Percentiles rank a stretch among this genome's conserved stretches.
These are phyloP conservation scores for Monosporascus sp. DNA, from an alignment of 2,329 filamentous ascomycete genomes.

Conservation along the genomic window DNA sequence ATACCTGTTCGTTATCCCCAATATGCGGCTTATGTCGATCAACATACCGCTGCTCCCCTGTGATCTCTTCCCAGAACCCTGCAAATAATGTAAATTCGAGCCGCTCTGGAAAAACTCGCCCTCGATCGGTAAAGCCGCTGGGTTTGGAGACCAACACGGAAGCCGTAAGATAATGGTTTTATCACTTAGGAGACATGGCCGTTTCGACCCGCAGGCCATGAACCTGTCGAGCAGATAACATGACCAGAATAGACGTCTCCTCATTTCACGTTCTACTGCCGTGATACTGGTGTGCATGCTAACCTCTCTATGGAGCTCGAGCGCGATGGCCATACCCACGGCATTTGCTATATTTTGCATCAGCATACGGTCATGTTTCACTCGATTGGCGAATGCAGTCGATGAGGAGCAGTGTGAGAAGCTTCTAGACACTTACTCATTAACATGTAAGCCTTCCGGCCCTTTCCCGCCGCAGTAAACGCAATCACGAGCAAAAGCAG, in stretches of 20 bases:
- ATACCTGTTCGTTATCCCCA: constrained; percentile 80
- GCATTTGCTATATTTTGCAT: constrained; percentile 54
- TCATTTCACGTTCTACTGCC: constrained; percentile 66
- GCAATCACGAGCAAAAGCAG: constrained; percentile 70
- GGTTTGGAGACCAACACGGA: constrained; percentile 65
- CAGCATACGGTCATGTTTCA: constrained; percentile 19
- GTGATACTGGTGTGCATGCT: constrained; percentile 57
- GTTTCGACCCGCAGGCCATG: constrained; percentile 71
- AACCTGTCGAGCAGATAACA: constrained; percentile 87
- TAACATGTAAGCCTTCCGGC: constrained; percentile 84
- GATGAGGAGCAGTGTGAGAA: background rate
- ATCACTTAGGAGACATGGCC: constrained; percentile 75
- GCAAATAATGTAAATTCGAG: constrained; percentile 70
- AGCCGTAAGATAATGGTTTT: constrained; percentile 69
- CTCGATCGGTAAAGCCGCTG: constrained; percentile 58
- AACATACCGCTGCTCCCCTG: constrained; percentile 76
- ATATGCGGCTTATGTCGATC: constrained; percentile 76
- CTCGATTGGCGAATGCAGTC: background rate
- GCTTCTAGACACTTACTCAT: constrained; percentile 50
- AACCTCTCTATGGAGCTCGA: constrained; percentile 75
- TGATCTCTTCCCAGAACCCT: constrained; percentile 62
- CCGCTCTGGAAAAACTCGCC: constrained; percentile 77
- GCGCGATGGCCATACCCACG: constrained; percentile 75
- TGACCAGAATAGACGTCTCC: constrained; percentile 80
- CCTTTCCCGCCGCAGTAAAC: constrained; percentile 71